A percentile compares a stretch with the other conserved stretches of the same genome.
Evolutionary conservation across 2,329 filamentous ascomycete genomes (phyloP).

Genomic region (Aspergillus sp.): DNA sequence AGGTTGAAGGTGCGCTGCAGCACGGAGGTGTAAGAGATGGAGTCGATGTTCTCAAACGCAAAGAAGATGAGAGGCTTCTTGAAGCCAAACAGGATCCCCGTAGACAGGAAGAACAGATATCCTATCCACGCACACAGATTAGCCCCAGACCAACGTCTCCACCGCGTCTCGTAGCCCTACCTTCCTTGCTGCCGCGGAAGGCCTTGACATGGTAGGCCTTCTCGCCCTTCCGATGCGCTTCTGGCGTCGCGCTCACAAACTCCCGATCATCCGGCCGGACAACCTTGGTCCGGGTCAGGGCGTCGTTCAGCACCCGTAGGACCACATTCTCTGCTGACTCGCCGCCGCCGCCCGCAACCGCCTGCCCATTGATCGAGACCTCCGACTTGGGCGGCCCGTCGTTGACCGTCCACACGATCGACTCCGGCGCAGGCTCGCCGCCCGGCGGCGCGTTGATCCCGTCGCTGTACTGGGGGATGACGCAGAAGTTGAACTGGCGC

Average conservation of each 20-base stretch:
- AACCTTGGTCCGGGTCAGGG: slow-evolving; percentile 48
- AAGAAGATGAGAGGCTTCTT: slow-evolving; percentile 66
- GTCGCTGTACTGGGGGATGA: slow-evolving; percentile 55
- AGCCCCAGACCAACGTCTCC: not conserved
- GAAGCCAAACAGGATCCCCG: slow-evolving; percentile 63
- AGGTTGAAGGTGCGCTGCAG: slow-evolving; percentile 67
- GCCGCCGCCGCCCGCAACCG: slow-evolving; percentile 40
- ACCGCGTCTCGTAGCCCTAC: slow-evolving; percentile 33
- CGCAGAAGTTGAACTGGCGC: slow-evolving; percentile 62
- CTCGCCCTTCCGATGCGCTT: slow-evolving; percentile 62
- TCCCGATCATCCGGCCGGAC: slow-evolving; percentile 56
- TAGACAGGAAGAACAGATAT: slow-evolving; percentile 62
- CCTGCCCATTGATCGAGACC: slow-evolving; percentile 42
- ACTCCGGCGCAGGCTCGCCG: slow-evolving; percentile 47
- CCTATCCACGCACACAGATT: slow-evolving; percentile 38
- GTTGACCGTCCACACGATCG: slow-evolving; percentile 60
- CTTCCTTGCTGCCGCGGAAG: slow-evolving; percentile 65
- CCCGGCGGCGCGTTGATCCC: slow-evolving; percentile 47
- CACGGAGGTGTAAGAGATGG: slow-evolving; percentile 63
- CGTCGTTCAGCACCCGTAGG: slow-evolving; percentile 48
- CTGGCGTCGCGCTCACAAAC: slow-evolving; percentile 59
- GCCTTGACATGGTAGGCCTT: slow-evolving; percentile 65
- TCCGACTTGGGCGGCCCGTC: slow-evolving; percentile 52
- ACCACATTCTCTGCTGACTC: slow-evolving; percentile 48
- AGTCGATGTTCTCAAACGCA: slow-evolving; percentile 58